Percentiles rank a stretch among this genome's conserved stretches.
Evolutionary conservation across 352 stramenopile genomes (phyloP).

Genomic region (Pythium aquatile): DNA sequence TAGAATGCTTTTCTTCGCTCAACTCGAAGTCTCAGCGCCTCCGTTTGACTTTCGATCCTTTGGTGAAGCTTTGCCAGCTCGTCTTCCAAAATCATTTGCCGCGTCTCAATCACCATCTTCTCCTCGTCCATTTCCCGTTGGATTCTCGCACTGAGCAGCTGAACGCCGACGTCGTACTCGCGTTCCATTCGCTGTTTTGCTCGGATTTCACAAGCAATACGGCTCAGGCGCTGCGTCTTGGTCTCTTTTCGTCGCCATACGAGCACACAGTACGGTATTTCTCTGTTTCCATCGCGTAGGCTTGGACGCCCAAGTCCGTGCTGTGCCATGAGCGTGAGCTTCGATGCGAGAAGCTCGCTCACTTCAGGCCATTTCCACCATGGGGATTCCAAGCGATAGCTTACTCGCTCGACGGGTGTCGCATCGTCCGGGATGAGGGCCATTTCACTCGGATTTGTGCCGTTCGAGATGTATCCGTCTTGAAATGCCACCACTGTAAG

Average conservation of each 20-base stretch:
- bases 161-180: constrained; percentile 7
- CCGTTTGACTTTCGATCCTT: background rate
- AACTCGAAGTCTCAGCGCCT: background rate
- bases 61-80: background rate
- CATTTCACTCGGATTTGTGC: background rate
- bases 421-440: background rate
- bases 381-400: background rate
- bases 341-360: background rate
- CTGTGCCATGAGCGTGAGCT: background rate
- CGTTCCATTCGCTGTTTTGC: background rate
- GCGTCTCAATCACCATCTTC: constrained; percentile 3
- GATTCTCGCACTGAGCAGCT: background rate
- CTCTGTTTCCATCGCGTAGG: background rate
- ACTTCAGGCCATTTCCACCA: background rate
- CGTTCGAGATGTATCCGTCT: background rate
- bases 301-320: background rate
- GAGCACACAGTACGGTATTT: constrained; percentile 20
- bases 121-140: background rate
- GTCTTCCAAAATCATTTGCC: constrained; percentile 25
- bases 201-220: background rate
- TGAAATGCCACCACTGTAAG: constrained; percentile 27
- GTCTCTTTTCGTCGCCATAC: constrained; percentile 31
- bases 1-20: constrained; percentile 15
- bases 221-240: constrained; percentile 9
- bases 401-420: background rate